phyloP scores from a whole-genome alignment of 2,329 filamentous ascomycete genomes.

The Monilinia fructigena region DNA sequence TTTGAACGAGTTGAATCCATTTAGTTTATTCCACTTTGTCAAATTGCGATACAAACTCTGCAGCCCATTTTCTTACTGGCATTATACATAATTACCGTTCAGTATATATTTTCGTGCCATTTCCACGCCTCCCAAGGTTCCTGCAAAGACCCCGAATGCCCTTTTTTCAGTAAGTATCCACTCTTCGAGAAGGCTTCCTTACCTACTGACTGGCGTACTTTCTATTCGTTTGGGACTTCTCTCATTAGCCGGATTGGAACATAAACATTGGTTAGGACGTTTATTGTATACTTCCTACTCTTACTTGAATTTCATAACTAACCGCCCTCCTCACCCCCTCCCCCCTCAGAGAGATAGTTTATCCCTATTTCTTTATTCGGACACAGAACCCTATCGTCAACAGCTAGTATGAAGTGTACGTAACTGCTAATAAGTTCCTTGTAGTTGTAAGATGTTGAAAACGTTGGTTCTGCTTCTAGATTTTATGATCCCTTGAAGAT shows the following conservation, averaged over 20 bases:
- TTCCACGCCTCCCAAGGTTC: constrained; percentile 1
- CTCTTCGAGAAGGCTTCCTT: not conserved
- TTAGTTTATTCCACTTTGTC: not conserved
- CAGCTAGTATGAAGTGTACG: constrained; percentile 8
- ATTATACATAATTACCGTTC: not conserved
- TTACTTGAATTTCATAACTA: not conserved
- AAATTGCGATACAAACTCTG: constrained; percentile 7
- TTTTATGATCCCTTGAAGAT: constrained; percentile 13
- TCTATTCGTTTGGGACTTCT: not conserved
- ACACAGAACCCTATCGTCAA: not conserved
- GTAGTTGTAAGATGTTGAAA: not conserved
- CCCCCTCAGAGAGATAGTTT: not conserved
- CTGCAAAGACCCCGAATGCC: constrained; percentile 1
- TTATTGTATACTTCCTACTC: not conserved
- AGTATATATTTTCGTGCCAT: not conserved
- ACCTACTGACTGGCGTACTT: not conserved
- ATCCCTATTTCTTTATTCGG: not conserved
- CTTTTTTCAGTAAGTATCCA: constrained; percentile 1
- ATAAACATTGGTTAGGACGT: not conserved
- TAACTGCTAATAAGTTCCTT: constrained; percentile 16
- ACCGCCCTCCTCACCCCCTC: not conserved
- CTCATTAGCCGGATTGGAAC: not conserved
- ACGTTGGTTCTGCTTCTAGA: constrained; percentile 20
- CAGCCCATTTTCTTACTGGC: constrained; percentile 5
- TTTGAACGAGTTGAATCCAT: not conserved